Evolutionary conservation across 768 basidiomycete genomes (phyloP).

Genomic region (Mycena sanguinolenta): DNA sequence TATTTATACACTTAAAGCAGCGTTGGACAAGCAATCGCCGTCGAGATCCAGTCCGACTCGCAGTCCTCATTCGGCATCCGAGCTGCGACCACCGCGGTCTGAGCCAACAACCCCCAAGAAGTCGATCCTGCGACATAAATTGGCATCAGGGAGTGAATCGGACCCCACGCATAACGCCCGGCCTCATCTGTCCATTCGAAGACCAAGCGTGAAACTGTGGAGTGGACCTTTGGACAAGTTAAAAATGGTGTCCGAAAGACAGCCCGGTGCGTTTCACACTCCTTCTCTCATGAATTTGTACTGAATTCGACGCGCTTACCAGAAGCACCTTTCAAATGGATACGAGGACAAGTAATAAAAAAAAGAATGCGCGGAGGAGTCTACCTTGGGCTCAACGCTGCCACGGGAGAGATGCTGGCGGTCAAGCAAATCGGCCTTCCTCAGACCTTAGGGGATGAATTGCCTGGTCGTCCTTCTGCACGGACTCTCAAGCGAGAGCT

Average conservation of each 20-base stretch:
- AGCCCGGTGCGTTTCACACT: constrained; percentile 15
- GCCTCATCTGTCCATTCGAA: not conserved
- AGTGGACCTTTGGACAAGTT: not conserved
- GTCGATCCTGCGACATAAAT: constrained; percentile 19
- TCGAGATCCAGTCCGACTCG: constrained; percentile 28
- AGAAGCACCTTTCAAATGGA: constrained; percentile 59
- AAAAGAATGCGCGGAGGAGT: constrained; percentile 84
- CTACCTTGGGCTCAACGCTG: constrained; percentile 81
- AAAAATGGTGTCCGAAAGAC: not conserved
- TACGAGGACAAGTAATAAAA: constrained; percentile 84
- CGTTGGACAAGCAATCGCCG: constrained; percentile 27
- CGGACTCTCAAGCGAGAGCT: constrained; percentile 81
- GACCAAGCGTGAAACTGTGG: constrained; percentile 21
- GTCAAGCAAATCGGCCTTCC: constrained; percentile 71
- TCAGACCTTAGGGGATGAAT: not conserved
- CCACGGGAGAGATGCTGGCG: constrained; percentile 85
- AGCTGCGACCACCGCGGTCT: not conserved
- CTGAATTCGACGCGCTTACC: not conserved
- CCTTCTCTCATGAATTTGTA: not conserved
- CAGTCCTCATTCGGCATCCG: constrained; percentile 27
- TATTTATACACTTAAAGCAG: constrained; percentile 12
- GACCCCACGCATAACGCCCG: not conserved
- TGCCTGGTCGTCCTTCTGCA: constrained; percentile 43
- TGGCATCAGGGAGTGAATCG: not conserved
- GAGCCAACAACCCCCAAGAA: constrained; percentile 10